Conservation (phyloP, 495 filamentous ascomycete genomes). For the Aspergillus biplanus region DNA sequence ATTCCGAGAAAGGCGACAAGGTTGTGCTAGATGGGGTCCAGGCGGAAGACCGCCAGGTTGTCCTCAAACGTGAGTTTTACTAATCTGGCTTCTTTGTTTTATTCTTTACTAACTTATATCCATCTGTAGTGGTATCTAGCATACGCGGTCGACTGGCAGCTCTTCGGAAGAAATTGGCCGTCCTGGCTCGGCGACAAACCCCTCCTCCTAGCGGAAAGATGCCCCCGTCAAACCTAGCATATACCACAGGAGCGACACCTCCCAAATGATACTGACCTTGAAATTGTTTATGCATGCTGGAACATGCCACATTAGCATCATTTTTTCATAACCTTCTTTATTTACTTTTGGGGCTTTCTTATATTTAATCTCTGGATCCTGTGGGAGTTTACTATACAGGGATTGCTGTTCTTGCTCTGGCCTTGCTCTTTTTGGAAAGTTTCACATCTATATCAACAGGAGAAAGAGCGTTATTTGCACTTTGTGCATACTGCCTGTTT, state of each 20-base stretch:
- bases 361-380: constrained; percentile 12
- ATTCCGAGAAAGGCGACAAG: constrained; percentile 42
- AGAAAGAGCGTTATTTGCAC: not conserved
- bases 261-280: constrained; percentile 30
- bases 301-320: constrained; percentile 17
- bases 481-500: constrained; percentile 6
- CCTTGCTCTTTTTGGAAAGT: not conserved
- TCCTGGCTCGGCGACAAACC: constrained; percentile 57
- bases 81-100: not conserved
- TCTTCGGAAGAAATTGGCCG: constrained; percentile 60
- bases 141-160: constrained; percentile 59
- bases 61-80: constrained; percentile 66
- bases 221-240: constrained; percentile 36
- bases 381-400: constrained; percentile 21
- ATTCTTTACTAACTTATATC: constrained; percentile 30
- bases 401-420: constrained; percentile 15
- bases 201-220: constrained; percentile 40
- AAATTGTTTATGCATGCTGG: constrained; percentile 21
- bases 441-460: constrained; percentile 4
- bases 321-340: constrained; percentile 11
- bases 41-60: constrained; percentile 71
- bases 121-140: constrained; percentile 56
- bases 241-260: constrained; percentile 36
- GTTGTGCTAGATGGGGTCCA: constrained; percentile 60
- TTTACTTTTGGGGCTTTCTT: constrained; percentile 16